Evolutionary conservation across 495 filamentous ascomycete genomes (phyloP).

Genomic region (Chaetomium tenue): DNA sequence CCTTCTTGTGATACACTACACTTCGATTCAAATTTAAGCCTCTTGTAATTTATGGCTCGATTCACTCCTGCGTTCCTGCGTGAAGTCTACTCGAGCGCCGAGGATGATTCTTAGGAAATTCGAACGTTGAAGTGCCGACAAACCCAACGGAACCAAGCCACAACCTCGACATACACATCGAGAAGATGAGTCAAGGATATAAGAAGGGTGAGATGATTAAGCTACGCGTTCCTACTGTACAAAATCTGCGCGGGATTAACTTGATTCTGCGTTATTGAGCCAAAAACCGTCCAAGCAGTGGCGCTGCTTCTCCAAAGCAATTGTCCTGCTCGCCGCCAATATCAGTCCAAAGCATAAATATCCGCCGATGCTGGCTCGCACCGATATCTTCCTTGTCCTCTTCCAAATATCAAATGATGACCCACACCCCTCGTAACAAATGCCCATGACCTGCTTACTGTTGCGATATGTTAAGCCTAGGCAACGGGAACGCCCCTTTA

Average conservation of each 20-base stretch:
- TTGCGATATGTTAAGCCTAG: not conserved
- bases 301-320: constrained; percentile 28
- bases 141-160: not conserved
- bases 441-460: not conserved
- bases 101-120: not conserved
- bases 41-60: constrained; percentile 7
- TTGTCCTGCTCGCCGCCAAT: constrained; percentile 9
- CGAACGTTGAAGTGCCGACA: not conserved
- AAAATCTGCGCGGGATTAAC: constrained; percentile 9
- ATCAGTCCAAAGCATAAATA: constrained; percentile 2
- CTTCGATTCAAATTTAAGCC: constrained; percentile 11
- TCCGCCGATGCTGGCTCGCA: not conserved
- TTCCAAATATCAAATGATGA: not conserved
- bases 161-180: not conserved
- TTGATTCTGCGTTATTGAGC: constrained; percentile 2
- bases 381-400: not conserved
- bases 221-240: constrained; percentile 9
- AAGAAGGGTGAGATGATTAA: constrained; percentile 7
- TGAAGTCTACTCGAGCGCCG: too few relatives aligned
- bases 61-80: not conserved
- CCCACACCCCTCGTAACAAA: not conserved
- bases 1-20: constrained; percentile 8
- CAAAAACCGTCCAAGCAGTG: constrained; percentile 24
- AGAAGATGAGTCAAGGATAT: not conserved
- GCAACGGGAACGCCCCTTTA: not conserved